phyloP scores from a whole-genome alignment of 345 rosid genomes.

The Sisymbrium altissimum region DNA sequence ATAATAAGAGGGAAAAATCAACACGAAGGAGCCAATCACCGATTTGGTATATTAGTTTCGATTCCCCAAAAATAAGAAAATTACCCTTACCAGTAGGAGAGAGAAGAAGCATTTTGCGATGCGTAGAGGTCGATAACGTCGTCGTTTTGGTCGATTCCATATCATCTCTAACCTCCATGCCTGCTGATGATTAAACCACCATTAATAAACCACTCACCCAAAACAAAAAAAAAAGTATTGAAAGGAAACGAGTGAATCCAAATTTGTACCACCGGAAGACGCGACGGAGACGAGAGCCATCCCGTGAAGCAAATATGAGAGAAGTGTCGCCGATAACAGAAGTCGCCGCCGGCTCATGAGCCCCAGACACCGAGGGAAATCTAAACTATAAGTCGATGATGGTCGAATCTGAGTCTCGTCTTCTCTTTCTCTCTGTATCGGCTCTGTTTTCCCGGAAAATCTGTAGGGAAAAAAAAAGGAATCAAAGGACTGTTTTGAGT shows the following conservation, averaged over 20 bases:
- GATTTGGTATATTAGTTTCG: neutral
- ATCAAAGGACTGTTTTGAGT: neutral
- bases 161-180: slow-evolving; percentile 1
- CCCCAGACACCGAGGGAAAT: neutral
- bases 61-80: neutral
- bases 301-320: slow-evolving; percentile 12
- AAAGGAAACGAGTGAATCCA: neutral
- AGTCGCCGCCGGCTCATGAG: slow-evolving; percentile 25
- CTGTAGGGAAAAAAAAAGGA: slow-evolving; percentile 7
- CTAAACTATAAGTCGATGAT: neutral
- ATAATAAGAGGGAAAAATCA: neutral
- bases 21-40: slow-evolving; percentile 9
- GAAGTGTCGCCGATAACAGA: neutral
- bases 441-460: slow-evolving; percentile 1
- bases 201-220: neutral
- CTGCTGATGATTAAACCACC: slow-evolving; percentile 15
- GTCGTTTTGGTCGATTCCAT: slow-evolving; percentile 2
- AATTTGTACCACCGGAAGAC: neutral
- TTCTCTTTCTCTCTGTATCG: neutral
- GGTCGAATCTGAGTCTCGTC: neutral
- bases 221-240: neutral
- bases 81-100: slow-evolving; percentile 34
- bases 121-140: slow-evolving; percentile 13
- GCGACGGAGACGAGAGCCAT: slow-evolving; percentile 14
- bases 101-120: slow-evolving; percentile 55